These are phyloP conservation scores for Sclerospora graminicola DNA, from an alignment of 352 stramenopile species.

Conservation along the genomic window DNA sequence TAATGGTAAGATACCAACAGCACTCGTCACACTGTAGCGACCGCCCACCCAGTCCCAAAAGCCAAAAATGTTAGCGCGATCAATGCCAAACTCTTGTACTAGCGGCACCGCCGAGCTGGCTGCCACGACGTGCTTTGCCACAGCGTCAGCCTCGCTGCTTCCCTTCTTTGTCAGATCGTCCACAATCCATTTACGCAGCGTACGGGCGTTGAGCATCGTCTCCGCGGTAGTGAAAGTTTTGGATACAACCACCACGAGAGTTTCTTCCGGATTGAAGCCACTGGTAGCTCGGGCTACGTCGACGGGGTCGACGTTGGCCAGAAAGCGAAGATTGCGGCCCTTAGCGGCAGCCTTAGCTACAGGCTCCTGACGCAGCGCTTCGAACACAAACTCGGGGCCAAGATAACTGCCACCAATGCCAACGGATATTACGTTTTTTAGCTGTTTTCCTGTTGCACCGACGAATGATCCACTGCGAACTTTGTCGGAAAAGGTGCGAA, in stretches of 20 bases:
- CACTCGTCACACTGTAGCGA: conserved; percentile 95
- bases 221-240: conserved; percentile 99
- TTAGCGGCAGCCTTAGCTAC: conserved; percentile 72
- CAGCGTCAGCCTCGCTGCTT: conserved; percentile 72
- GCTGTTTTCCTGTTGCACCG: conserved; percentile 90
- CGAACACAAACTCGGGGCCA: conserved; percentile 95
- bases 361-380: conserved; percentile 86
- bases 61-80: conserved; percentile 92
- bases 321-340: conserved; percentile 90
- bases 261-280: conserved; percentile 92
- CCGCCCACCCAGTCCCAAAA: conserved; percentile 99
- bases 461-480: conserved; percentile 82
- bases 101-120: conserved; percentile 71
- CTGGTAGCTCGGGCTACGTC: conserved; percentile 87
- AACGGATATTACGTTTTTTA: conserved; percentile 95
- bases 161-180: conserved; percentile 85
- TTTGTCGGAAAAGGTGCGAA: conserved; percentile 88
- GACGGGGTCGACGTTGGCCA: conserved; percentile 97
- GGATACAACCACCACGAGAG: conserved; percentile 94
- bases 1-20: conserved; percentile 94
- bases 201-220: conserved; percentile 98
- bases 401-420: conserved; percentile 95
- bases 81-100: conserved; percentile 91
- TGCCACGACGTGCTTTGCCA: conserved; percentile 91
- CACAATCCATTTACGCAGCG: conserved; percentile 93